phyloP scores from a whole-genome alignment of 2,329 filamentous ascomycete species.

The Xylaria polymorpha region DNA sequence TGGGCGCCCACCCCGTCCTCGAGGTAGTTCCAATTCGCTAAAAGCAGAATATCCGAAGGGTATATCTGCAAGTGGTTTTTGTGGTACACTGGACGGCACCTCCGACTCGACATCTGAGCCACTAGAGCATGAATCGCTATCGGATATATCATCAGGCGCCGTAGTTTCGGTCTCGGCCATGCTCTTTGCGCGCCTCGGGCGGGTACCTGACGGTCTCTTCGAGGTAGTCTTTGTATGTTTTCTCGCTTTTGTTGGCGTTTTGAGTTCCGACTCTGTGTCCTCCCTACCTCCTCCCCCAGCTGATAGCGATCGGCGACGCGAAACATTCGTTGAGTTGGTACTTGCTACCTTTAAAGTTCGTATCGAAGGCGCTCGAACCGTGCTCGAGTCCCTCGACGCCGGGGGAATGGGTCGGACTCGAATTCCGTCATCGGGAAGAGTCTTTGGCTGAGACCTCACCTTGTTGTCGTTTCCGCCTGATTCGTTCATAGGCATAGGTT shows the following conservation, averaged over 20 bases:
- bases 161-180: constrained; percentile 46
- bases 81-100: constrained; percentile 56
- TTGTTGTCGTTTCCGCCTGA: constrained; percentile 40
- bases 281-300: constrained; percentile 52
- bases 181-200: constrained; percentile 42
- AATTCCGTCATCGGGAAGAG: constrained; percentile 53
- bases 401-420: constrained; percentile 47
- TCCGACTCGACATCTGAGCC: constrained; percentile 51
- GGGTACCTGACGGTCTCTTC: constrained; percentile 42
- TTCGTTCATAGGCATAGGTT: constrained; percentile 40
- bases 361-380: constrained; percentile 46
- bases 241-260: constrained; percentile 55
- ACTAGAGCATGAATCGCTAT: constrained; percentile 50
- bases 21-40: constrained; percentile 69
- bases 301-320: constrained; percentile 44
- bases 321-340: constrained; percentile 37
- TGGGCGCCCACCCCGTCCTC: constrained; percentile 60
- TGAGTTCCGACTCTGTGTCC: constrained; percentile 51
- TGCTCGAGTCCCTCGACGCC: constrained; percentile 45
- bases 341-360: constrained; percentile 46
- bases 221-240: constrained; percentile 40
- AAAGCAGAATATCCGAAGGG: constrained; percentile 75
- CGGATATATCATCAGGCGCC: constrained; percentile 50
- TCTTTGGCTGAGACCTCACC: constrained; percentile 41
- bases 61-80: constrained; percentile 69